These are phyloP conservation scores for Ogataea salicorniae DNA, from an alignment of 805 yeast genomes.

Conservation along the genomic window DNA sequence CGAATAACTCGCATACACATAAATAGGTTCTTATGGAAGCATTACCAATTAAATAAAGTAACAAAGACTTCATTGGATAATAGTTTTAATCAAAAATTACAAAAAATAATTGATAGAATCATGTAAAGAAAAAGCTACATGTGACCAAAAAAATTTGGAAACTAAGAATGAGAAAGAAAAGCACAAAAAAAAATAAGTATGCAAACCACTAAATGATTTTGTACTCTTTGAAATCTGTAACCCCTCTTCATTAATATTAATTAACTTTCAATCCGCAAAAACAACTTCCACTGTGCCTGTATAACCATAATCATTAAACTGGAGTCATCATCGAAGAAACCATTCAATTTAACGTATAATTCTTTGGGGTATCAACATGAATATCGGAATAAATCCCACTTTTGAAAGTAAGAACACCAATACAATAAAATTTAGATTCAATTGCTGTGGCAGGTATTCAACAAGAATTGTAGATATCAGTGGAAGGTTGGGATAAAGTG, in stretches of 20 bases:
- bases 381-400: conserved; percentile 18
- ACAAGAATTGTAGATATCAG: conserved; percentile 21
- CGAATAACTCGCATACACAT: too few relatives aligned
- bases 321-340: conserved; percentile 24
- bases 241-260: conserved; percentile 8
- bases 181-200: background rate
- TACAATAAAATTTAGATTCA: conserved; percentile 11
- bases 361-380: conserved; percentile 17
- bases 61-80: too few relatives aligned
- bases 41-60: too few relatives aligned
- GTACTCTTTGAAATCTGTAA: conserved; percentile 13
- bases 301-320: conserved; percentile 22
- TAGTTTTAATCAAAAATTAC: too few relatives aligned
- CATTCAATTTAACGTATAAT: conserved; percentile 17
- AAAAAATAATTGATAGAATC: too few relatives aligned
- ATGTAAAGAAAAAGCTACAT: too few relatives aligned
- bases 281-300: conserved; percentile 13
- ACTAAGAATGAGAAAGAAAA: too few relatives aligned
- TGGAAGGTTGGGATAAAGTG: conserved; percentile 11
- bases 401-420: conserved; percentile 12
- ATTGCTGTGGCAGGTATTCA: conserved; percentile 20
- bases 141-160: too few relatives aligned
- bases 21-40: too few relatives aligned
- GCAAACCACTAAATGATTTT: conserved; percentile 14
- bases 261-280: conserved; percentile 4